These are phyloP conservation scores for Salix purpurea DNA, from an alignment of 345 rosid species.

Conservation along the genomic window DNA sequence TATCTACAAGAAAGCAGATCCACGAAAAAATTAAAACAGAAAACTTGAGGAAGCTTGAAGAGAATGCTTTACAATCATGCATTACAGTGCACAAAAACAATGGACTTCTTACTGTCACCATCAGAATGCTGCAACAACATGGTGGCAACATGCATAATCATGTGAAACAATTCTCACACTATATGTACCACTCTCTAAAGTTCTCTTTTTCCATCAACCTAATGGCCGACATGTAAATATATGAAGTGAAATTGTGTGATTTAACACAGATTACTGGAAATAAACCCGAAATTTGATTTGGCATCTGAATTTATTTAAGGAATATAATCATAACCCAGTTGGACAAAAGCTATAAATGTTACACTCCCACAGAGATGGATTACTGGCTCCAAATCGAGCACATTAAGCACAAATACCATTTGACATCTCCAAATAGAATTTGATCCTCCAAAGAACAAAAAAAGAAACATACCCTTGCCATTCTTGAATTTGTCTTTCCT, in stretches of 20 bases:
- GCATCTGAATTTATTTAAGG: background rate
- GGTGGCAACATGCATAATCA: background rate
- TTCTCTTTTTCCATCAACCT: background rate
- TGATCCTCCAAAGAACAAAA: too few relatives aligned
- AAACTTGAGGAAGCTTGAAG: conserved; percentile 1
- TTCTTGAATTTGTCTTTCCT: conserved; percentile 81
- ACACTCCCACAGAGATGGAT: background rate
- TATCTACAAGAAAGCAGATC: conserved; percentile 43
- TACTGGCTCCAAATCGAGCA: background rate
- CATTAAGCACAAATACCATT: background rate
- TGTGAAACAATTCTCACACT: background rate
- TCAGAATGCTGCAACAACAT: background rate
- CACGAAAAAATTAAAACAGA: background rate
- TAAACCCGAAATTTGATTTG: background rate
- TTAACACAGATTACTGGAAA: background rate
- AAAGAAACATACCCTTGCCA: conserved; percentile 64
- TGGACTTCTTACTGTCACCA: background rate
- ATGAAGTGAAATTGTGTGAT: background rate
- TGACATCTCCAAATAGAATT: background rate
- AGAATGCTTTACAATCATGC: background rate
- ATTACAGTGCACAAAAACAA: background rate
- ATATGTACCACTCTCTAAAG: background rate
- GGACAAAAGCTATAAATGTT: background rate
- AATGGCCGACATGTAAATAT: background rate
- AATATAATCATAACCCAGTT: background rate